Evolutionary conservation across 1,284 basidiomycete genomes (phyloP).

Genomic region (Agroathelia rolfsii): DNA sequence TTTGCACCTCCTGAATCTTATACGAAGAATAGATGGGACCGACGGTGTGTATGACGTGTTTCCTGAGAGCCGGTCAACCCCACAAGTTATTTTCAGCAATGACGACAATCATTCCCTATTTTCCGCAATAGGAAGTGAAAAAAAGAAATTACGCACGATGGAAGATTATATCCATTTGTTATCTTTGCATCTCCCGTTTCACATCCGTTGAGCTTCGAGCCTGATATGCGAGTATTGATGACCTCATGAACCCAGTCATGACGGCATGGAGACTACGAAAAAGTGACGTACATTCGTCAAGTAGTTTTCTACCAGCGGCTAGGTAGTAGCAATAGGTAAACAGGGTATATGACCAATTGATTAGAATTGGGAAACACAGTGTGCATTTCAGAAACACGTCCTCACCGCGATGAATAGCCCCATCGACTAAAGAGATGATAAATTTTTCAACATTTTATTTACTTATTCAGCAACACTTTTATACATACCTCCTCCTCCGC

Average conservation of each 20-base stretch:
- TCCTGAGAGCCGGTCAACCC: constrained; percentile 28
- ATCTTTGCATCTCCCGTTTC: constrained; percentile 79
- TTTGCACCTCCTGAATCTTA: constrained; percentile 34
- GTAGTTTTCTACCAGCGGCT: constrained; percentile 69
- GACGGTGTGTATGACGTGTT: constrained; percentile 82
- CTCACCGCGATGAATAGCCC: constrained; percentile 80
- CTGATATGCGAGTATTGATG: too few species aligned
- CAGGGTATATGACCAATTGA: too few species aligned
- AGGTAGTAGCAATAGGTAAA: too few species aligned
- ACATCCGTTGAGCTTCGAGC: constrained; percentile 64
- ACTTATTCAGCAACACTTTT: constrained; percentile 2
- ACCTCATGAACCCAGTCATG: constrained; percentile 4
- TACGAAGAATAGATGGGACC: constrained; percentile 66
- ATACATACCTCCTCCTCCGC: constrained; percentile 58
- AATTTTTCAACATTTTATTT: constrained; percentile 2
- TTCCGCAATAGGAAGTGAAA: neutral
- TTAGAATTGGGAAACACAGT: too few species aligned
- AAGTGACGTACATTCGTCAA: constrained; percentile 57
- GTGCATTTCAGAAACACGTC: too few species aligned
- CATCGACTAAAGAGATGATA: constrained; percentile 48
- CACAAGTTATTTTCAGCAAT: too few species aligned
- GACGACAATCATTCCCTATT: too few species aligned
- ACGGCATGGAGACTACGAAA: constrained; percentile 8
- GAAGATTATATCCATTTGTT: constrained; percentile 64
- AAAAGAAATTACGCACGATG: constrained; percentile 41